Conservation (phyloP, 495 filamentous ascomycete species). For the Penicillium bialowiezense region DNA sequence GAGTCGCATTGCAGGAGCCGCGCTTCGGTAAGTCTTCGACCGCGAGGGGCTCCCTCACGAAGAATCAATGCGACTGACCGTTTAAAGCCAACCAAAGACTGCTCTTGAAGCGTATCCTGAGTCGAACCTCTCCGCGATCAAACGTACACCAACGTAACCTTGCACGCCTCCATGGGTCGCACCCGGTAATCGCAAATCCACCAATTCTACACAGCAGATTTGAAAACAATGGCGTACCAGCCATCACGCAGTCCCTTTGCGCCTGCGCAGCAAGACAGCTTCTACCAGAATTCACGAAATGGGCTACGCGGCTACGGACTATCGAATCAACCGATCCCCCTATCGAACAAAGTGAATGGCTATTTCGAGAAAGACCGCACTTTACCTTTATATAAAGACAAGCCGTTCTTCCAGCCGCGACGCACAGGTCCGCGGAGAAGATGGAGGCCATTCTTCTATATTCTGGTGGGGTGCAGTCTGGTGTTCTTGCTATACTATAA, state of each 20-base stretch:
- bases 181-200: constrained; percentile 1
- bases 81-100: not conserved
- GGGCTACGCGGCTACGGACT: constrained; percentile 41
- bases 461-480: constrained; percentile 33
- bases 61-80: not conserved
- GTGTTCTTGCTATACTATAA: constrained; percentile 49
- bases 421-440: constrained; percentile 37
- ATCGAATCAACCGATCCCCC: constrained; percentile 17
- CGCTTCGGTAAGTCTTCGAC: not conserved
- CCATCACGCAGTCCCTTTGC: constrained; percentile 37
- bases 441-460: constrained; percentile 24
- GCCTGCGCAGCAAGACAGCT: constrained; percentile 62
- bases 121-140: too few relatives aligned
- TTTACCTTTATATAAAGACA: constrained; percentile 98
- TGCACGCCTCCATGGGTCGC: not conserved
- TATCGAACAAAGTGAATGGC: constrained; percentile 44
- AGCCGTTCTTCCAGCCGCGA: constrained; percentile 65
- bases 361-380: constrained; percentile 56
- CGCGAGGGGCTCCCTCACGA: not conserved
- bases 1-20: too few relatives aligned
- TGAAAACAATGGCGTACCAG: constrained; percentile 5
- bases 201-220: not conserved
- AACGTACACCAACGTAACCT: too few relatives aligned
- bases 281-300: constrained; percentile 53
- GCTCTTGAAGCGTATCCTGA: too few relatives aligned